A percentile compares a stretch with the other conserved stretches of the same genome.
Conservation (phyloP, 1,284 basidiomycete species). For the Boletellus sp. region DNA sequence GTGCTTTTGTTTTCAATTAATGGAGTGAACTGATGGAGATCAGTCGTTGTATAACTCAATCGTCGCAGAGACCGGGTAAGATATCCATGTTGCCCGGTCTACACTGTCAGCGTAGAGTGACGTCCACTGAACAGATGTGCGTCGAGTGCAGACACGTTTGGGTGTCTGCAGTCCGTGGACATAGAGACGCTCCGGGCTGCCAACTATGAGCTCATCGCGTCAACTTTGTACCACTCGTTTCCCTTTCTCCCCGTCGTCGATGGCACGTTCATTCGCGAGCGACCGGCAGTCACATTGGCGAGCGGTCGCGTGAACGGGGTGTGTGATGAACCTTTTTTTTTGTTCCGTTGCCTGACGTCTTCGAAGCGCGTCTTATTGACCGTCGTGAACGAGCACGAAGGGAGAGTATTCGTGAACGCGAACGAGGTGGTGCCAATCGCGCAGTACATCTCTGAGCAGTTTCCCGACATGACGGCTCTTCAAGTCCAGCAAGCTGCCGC, state of each 20-base stretch:
- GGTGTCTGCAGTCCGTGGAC: conserved; percentile 27
- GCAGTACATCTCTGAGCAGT: conserved; percentile 20
- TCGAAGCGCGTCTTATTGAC: conserved; percentile 1
- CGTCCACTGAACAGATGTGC: conserved; percentile 20
- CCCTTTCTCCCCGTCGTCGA: conserved; percentile 34
- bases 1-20: background rate
- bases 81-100: background rate
- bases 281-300: conserved; percentile 27
- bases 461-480: conserved; percentile 13
- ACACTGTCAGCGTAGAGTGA: too few relatives aligned
- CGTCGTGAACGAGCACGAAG: conserved; percentile 19
- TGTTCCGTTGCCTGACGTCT: too few relatives aligned
- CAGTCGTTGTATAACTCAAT: conserved; percentile 21
- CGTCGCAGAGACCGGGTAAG: conserved; percentile 14
- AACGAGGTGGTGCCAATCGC: conserved; percentile 8
- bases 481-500: conserved; percentile 8
- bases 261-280: conserved; percentile 32
- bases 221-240: conserved; percentile 27
- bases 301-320: conserved; percentile 18
- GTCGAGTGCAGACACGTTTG: conserved; percentile 18
- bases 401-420: conserved; percentile 12
- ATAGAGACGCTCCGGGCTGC: conserved; percentile 14
- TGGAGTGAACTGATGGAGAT: too few relatives aligned
- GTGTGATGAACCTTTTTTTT: too few relatives aligned
- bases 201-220: conserved; percentile 14